phyloP scores from a whole-genome alignment of 768 basidiomycete species.

The Leccinum aurantiacum region DNA sequence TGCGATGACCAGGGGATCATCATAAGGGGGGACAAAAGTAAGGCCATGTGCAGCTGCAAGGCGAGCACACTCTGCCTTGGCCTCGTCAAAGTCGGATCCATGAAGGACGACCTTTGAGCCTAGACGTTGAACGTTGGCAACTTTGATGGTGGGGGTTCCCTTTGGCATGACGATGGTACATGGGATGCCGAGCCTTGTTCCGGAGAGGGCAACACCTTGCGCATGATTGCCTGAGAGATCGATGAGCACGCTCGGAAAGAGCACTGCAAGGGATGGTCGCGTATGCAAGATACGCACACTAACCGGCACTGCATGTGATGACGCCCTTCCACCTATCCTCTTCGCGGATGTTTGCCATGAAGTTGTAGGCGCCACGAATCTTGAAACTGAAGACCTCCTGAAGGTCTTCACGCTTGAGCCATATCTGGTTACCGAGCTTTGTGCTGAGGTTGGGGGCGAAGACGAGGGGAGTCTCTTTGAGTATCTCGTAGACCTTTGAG shows the following conservation, averaged over 20 bases:
- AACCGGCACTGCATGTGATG: constrained; percentile 96
- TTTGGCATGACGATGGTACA: constrained; percentile 99
- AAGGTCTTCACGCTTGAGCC: constrained; percentile 95
- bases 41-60: constrained; percentile 76
- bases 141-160: constrained; percentile 94
- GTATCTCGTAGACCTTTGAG: constrained; percentile 87
- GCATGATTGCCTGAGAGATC: constrained; percentile 85
- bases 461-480: constrained; percentile 89
- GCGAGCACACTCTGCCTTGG: constrained; percentile 90
- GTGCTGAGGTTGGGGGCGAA: constrained; percentile 83
- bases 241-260: background rate
- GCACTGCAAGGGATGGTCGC: constrained; percentile 5
- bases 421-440: constrained; percentile 89
- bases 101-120: constrained; percentile 94
- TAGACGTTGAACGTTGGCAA: constrained; percentile 89
- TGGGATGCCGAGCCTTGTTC: constrained; percentile 79
- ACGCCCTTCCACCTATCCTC: constrained; percentile 98
- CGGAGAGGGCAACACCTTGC: constrained; percentile 97
- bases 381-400: constrained; percentile 99
- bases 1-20: constrained; percentile 94
- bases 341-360: constrained; percentile 86
- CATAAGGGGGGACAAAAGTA: constrained; percentile 93
- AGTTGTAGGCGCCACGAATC: constrained; percentile 97
- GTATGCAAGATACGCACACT: constrained; percentile 53
- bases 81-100: constrained; percentile 93